phyloP scores from a whole-genome alignment of 768 basidiomycete species.

The Lactarius indigo region DNA sequence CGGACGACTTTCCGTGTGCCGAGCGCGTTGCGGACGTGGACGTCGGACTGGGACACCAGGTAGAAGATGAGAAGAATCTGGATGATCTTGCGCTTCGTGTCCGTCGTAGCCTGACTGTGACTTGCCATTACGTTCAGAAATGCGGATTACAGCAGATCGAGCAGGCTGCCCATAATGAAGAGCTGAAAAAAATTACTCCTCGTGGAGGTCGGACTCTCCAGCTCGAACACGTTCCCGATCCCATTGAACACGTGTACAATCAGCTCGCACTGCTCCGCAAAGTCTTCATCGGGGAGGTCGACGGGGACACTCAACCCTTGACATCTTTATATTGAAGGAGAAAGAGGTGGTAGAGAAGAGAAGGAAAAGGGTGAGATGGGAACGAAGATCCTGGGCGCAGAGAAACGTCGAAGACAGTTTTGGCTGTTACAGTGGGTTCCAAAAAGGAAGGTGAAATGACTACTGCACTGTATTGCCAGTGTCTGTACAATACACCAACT shows the following conservation, averaged over 20 bases:
- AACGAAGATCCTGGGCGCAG: no score
- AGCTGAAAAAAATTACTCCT: slow-evolving; percentile 98
- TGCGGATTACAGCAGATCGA: slow-evolving; percentile 90
- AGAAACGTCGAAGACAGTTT: no score
- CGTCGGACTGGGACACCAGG: slow-evolving; percentile 94
- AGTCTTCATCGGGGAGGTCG: slow-evolving; percentile 95
- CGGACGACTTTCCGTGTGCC: slow-evolving; percentile 86
- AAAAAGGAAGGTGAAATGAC: no score
- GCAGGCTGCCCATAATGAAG: slow-evolving; percentile 93
- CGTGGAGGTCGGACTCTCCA: slow-evolving; percentile 86
- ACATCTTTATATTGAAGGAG: no score
- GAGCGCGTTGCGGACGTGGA: slow-evolving; percentile 88
- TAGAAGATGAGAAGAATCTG: slow-evolving; percentile 88
- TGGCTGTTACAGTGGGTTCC: no score
- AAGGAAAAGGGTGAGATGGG: no score
- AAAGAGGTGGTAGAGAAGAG: no score
- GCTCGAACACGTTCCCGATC: slow-evolving; percentile 91
- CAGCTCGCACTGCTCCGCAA: slow-evolving; percentile 84
- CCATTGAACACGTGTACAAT: slow-evolving; percentile 93
- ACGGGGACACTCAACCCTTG: slow-evolving; percentile 93
- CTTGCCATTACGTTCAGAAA: slow-evolving; percentile 83
- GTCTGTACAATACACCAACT: no score
- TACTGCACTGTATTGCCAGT: no score
- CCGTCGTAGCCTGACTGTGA: slow-evolving; percentile 57
- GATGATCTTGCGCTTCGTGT: slow-evolving; percentile 86